These are phyloP conservation scores for Nakazawaea molendinolei DNA, from an alignment of 805 yeast species.

Conservation along the genomic window DNA sequence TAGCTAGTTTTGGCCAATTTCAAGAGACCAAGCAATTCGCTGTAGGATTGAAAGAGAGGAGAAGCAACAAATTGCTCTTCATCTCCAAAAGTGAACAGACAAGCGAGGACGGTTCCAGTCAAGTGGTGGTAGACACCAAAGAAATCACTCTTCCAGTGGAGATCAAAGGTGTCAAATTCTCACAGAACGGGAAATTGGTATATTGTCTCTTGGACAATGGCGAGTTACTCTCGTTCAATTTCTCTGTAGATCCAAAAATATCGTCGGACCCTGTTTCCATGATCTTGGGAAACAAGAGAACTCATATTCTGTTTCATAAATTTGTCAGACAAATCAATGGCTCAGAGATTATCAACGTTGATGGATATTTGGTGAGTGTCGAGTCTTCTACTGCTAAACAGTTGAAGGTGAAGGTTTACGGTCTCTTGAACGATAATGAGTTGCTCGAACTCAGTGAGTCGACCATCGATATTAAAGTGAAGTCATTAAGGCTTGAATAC, in stretches of 20 bases:
- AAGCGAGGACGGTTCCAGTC: constrained; percentile 26
- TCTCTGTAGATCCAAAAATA: background rate
- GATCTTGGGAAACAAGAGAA: constrained; percentile 19
- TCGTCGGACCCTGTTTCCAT: constrained; percentile 17
- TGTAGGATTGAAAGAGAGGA: constrained; percentile 29
- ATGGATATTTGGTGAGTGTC: constrained; percentile 10
- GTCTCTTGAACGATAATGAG: constrained; percentile 19
- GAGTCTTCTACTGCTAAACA: constrained; percentile 12
- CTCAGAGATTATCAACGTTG: constrained; percentile 5
- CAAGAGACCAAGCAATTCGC: constrained; percentile 21
- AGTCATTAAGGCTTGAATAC: constrained; percentile 15
- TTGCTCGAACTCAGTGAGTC: constrained; percentile 24
- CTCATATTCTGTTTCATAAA: constrained; percentile 15
- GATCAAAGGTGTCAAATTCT: constrained; percentile 21
- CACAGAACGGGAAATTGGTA: constrained; percentile 21
- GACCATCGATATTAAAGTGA: constrained; percentile 15
- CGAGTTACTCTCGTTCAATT: constrained; percentile 17
- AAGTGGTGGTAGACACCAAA: constrained; percentile 25
- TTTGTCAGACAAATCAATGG: constrained; percentile 7
- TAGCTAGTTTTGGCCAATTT: constrained; percentile 23
- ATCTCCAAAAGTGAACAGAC: constrained; percentile 12
- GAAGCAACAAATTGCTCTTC: constrained; percentile 21
- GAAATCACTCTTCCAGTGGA: constrained; percentile 17
- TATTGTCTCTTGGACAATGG: constrained; percentile 28
- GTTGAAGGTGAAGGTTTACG: constrained; percentile 17